Conservation (phyloP, 1,284 basidiomycete genomes). For the Cerrena zonata region DNA sequence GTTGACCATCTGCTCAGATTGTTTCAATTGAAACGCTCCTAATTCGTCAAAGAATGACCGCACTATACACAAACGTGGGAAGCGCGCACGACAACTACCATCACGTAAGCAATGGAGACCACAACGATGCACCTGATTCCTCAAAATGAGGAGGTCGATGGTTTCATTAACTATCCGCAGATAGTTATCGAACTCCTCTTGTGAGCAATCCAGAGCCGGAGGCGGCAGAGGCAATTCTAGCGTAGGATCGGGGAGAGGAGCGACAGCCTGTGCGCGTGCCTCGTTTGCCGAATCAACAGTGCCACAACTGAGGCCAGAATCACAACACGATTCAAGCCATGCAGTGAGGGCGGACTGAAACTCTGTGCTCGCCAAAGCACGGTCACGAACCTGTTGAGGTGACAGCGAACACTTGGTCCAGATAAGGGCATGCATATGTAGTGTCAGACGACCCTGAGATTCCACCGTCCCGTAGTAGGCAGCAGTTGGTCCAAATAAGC, state of each 20-base stretch:
- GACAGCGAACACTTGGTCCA: constrained; percentile 24
- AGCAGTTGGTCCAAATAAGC: constrained; percentile 25
- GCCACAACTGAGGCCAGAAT: not conserved
- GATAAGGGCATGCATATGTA: constrained; percentile 30
- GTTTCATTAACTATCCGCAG: constrained; percentile 18
- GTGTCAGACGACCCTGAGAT: constrained; percentile 29
- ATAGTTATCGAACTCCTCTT: constrained; percentile 25
- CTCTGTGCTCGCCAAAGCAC: constrained; percentile 9
- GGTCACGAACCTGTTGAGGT: constrained; percentile 26
- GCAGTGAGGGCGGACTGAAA: not conserved
- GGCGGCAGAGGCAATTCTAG: constrained; percentile 1
- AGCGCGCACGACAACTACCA: no score
- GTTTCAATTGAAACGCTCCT: constrained; percentile 28
- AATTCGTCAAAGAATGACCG: no score
- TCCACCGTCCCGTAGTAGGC: constrained; percentile 33
- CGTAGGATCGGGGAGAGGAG: no score
- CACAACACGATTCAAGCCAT: not conserved
- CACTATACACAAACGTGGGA: no score
- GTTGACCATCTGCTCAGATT: constrained; percentile 31
- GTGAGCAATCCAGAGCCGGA: constrained; percentile 20
- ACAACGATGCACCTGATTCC: no score
- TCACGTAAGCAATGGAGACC: no score
- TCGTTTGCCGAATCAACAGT: no score
- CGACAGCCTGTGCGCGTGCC: constrained; percentile 9
- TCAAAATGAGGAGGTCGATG: no score